Conservation (phyloP, 805 yeast species). For the Nadsonia fulvescens region DNA sequence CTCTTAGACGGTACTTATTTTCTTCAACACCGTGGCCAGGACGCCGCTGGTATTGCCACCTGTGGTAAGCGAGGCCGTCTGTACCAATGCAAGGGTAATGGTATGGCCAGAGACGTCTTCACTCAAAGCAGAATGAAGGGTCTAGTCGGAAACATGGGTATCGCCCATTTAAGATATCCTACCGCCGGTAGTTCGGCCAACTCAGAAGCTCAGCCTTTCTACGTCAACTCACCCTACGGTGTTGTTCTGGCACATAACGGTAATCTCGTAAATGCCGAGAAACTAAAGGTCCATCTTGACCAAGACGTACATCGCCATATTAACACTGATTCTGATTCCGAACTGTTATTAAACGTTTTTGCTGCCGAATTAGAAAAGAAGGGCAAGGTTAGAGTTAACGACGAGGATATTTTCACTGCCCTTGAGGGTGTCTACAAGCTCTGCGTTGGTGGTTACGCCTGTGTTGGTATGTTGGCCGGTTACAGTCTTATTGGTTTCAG, state of each 20-base stretch:
- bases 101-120: constrained; percentile 96
- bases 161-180: constrained; percentile 87
- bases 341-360: constrained; percentile 71
- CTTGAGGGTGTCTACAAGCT: constrained; percentile 60
- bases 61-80: constrained; percentile 87
- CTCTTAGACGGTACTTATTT: constrained; percentile 82
- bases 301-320: constrained; percentile 92
- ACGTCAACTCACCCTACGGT: constrained; percentile 94
- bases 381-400: constrained; percentile 85
- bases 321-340: constrained; percentile 93
- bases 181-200: constrained; percentile 94
- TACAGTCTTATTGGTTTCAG: constrained; percentile 90
- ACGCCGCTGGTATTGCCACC: constrained; percentile 97
- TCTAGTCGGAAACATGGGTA: constrained; percentile 85
- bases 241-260: constrained; percentile 85
- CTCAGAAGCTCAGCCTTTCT: constrained; percentile 96
- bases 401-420: constrained; percentile 75
- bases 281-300: constrained; percentile 64
- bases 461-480: constrained; percentile 89
- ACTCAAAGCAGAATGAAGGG: constrained; percentile 62
- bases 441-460: constrained; percentile 94
- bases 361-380: constrained; percentile 83
- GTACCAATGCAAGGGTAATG: constrained; percentile 96
- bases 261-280: constrained; percentile 73
- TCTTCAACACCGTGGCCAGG: constrained; percentile 95